These are phyloP conservation scores for Syzygium aromaticum DNA, from an alignment of 345 rosid species.

Conservation along the genomic window DNA sequence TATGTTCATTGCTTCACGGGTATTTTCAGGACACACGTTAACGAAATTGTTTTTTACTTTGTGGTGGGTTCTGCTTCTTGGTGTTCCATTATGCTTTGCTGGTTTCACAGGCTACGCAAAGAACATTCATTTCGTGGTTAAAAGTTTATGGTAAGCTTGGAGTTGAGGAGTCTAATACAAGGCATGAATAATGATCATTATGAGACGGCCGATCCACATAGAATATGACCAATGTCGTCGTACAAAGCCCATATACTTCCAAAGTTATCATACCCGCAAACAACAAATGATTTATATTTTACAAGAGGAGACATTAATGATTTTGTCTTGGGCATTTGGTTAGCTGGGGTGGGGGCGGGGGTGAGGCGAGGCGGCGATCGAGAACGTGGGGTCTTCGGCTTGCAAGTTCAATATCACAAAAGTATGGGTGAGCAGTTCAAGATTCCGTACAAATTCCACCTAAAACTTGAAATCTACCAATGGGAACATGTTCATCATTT, in stretches of 20 bases:
- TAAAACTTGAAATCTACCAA: too few species aligned
- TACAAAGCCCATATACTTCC: background rate
- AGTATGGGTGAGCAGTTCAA: too few species aligned
- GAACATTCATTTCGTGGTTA: background rate
- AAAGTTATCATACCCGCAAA: background rate
- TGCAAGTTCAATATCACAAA: background rate
- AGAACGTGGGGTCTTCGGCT: accelerated
- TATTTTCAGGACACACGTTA: background rate
- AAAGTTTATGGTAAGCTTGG: background rate
- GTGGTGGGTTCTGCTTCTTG: background rate
- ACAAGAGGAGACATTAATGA: background rate
- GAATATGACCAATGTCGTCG: background rate
- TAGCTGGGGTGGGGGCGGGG: accelerated
- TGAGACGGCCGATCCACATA: background rate
- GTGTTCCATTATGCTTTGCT: background rate
- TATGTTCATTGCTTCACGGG: background rate
- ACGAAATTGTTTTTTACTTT: background rate
- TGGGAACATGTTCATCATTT: too few species aligned
- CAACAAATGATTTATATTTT: background rate
- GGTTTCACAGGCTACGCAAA: background rate
- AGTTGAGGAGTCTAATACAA: background rate
- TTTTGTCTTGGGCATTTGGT: background rate
- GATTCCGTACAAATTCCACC: too few species aligned
- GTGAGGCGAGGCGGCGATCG: background rate
- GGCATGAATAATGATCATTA: background rate